phyloP scores from a whole-genome alignment of 179 eudicot species.

The Sideroxylon spinosum region DNA sequence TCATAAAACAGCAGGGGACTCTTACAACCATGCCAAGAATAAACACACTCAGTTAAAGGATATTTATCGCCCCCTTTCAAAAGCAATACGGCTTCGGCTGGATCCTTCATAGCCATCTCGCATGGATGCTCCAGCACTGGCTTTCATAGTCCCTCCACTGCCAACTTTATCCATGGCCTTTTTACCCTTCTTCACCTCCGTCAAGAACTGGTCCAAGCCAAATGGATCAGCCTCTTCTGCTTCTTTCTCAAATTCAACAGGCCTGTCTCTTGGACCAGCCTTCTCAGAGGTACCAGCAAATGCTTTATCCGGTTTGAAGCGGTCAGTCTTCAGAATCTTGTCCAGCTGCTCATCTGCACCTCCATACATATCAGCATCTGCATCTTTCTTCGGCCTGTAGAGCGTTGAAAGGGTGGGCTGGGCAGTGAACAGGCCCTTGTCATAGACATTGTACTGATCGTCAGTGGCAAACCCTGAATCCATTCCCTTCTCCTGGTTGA shows the following conservation, averaged over 20 bases:
- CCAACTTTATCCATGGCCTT: slow-evolving; percentile 63
- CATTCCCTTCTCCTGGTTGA: slow-evolving; percentile 96
- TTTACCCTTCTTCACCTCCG: slow-evolving; percentile 68
- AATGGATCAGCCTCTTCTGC: slow-evolving; percentile 86
- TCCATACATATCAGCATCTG: slow-evolving; percentile 67
- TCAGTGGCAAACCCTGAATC: slow-evolving; percentile 83
- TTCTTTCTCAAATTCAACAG: slow-evolving; percentile 78
- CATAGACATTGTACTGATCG: slow-evolving; percentile 79
- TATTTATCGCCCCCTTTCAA: slow-evolving; percentile 41
- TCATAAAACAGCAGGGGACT: slow-evolving; percentile 9
- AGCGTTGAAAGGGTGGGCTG: slow-evolving; percentile 74
- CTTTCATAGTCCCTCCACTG: slow-evolving; percentile 71
- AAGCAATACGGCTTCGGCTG: slow-evolving; percentile 44
- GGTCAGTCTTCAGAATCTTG: slow-evolving; percentile 66
- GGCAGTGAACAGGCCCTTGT: slow-evolving; percentile 78
- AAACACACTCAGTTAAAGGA: no score
- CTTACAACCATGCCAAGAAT: neutral
- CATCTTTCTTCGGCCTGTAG: slow-evolving; percentile 78
- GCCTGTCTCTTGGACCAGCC: slow-evolving; percentile 62
- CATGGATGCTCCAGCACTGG: slow-evolving; percentile 57
- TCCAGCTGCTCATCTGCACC: slow-evolving; percentile 84
- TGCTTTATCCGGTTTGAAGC: slow-evolving; percentile 72
- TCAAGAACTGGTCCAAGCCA: slow-evolving; percentile 73
- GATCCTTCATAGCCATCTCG: slow-evolving; percentile 58
- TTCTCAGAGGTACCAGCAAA: slow-evolving; percentile 71